phyloP scores from a whole-genome alignment of 1,284 basidiomycete species.

The Anthracocystis walkeri region DNA sequence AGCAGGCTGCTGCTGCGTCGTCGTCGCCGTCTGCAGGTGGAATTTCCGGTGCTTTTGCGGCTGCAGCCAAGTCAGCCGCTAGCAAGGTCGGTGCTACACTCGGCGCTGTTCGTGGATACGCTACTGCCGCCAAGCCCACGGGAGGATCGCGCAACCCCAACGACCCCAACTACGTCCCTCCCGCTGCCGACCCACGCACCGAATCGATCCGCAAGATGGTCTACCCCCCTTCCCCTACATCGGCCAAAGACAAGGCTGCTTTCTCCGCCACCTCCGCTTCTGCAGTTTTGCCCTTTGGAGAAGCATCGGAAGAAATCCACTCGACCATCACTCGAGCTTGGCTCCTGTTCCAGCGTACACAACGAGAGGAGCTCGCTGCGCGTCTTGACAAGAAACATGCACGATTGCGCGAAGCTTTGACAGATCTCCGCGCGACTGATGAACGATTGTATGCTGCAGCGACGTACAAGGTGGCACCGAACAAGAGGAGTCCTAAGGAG shows the following conservation, averaged over 20 bases:
- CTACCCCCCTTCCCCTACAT: conserved; percentile 52
- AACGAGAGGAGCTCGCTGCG: conserved; percentile 73
- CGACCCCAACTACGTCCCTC: conserved; percentile 63
- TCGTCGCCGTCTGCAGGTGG: conserved; percentile 13
- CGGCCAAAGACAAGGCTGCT: conserved; percentile 37
- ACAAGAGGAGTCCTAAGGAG: conserved; percentile 62
- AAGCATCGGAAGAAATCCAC: conserved; percentile 78
- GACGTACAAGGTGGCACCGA: conserved; percentile 58
- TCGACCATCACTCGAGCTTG: conserved; percentile 93
- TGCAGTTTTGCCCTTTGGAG: conserved; percentile 44
- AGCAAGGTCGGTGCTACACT: conserved; percentile 29
- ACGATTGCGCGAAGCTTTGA: conserved; percentile 58
- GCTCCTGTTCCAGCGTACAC: conserved; percentile 81
- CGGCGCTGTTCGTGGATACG: conserved; percentile 55
- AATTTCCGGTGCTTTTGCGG: conserved; percentile 35
- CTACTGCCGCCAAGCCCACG: conserved; percentile 45
- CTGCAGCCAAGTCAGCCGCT: conserved; percentile 29
- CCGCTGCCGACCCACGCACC: conserved; percentile 53
- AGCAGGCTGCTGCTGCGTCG: conserved; percentile 46
- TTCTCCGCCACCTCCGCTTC: conserved; percentile 33
- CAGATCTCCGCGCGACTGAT: conserved; percentile 46
- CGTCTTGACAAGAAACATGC: conserved; percentile 56
- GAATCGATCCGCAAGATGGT: conserved; percentile 64
- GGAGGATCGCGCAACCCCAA: conserved; percentile 53
- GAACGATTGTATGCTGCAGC: conserved; percentile 55